Conservation (phyloP, 2,329 filamentous ascomycete species). For the Arachnomyces sp. region DNA sequence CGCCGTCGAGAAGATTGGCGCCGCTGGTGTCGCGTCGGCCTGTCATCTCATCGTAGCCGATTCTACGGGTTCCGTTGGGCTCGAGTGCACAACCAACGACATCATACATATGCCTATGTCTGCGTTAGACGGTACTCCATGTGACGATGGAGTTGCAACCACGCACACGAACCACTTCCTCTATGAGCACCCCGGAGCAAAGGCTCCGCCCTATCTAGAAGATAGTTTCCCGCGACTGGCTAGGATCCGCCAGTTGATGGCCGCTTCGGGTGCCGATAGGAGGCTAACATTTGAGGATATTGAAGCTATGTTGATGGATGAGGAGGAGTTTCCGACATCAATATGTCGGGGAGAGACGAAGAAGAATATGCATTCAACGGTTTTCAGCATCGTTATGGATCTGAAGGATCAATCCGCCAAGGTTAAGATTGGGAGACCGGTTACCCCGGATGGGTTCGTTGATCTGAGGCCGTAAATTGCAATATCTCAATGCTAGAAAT, state of each 20-base stretch:
- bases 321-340: conserved; percentile 23
- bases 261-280: conserved; percentile 8
- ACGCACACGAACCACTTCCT: conserved; percentile 28
- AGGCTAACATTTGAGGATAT: conserved; percentile 9
- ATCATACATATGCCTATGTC: conserved; percentile 10
- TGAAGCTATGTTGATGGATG: conserved; percentile 25
- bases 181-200: conserved; percentile 12
- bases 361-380: conserved; percentile 22
- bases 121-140: conserved; percentile 5
- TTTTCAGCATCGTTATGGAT: conserved; percentile 37
- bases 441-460: conserved; percentile 15
- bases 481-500: no score
- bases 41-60: conserved; percentile 51
- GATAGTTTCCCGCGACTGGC: conserved; percentile 18
- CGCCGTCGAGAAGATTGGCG: conserved; percentile 39
- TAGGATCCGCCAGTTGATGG: conserved; percentile 23
- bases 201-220: conserved; percentile 14
- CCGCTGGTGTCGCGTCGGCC: conserved; percentile 44
- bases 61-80: conserved; percentile 36
- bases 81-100: conserved; percentile 40
- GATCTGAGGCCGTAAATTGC: no score
- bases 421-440: conserved; percentile 29
- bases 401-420: conserved; percentile 22
- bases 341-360: conserved; percentile 27
- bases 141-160: conserved; percentile 6